Base-by-base conservation (phyloP, 1,284 basidiomycete genomes). In the Farysia itapuensis region DNA sequence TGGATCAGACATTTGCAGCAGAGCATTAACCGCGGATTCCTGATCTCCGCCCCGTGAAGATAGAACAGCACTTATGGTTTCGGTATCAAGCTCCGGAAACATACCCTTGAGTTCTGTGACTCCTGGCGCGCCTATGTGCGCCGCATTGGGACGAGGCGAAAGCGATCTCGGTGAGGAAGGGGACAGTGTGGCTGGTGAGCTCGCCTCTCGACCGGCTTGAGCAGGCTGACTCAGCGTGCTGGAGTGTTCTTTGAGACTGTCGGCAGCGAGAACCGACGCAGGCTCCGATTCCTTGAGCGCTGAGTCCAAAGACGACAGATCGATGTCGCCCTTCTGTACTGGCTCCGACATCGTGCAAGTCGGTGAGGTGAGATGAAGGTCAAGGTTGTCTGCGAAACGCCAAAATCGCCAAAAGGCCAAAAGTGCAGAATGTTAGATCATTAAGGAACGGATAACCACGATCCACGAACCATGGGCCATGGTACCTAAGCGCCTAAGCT, bases 1-100 rank as follows among this genome's bases (percentile, higher is more conserved):
- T 4, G 65, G 67, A 43, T 70, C 67, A 18, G 65, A 65, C 67
- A 70, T 70, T 42, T 64, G 61, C 42, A 70, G 37, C 9, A 70
- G 53, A 4, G 64, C 50, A 19, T 67, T 70, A 41, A 70, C 54
- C 1, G 67, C 67, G 12, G 52, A 39, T 42, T 71, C 67, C 32
- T 64, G 51, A 35, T 69, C 43, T 2, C 66, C 66, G 22, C 54
- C 64, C 9, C 48, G 43, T 5, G 64, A 54, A n/a, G 59, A 56
- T 6, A 71, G 41, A 13, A 71, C 64, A 20, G 64, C 64, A 11
- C 43, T 46, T 28, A 71, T 61, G 1, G 67, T 69, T 4, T 71
- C 69, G 18, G 43, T 34, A 43, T 71, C 69, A 15, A 69, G 35
- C 23, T 67, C 57, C 2, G 69, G 69, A 33, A 71, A 71, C 67